Conservation (phyloP, 495 filamentous ascomycete species). For the Hyaloscypha hepaticicola region DNA sequence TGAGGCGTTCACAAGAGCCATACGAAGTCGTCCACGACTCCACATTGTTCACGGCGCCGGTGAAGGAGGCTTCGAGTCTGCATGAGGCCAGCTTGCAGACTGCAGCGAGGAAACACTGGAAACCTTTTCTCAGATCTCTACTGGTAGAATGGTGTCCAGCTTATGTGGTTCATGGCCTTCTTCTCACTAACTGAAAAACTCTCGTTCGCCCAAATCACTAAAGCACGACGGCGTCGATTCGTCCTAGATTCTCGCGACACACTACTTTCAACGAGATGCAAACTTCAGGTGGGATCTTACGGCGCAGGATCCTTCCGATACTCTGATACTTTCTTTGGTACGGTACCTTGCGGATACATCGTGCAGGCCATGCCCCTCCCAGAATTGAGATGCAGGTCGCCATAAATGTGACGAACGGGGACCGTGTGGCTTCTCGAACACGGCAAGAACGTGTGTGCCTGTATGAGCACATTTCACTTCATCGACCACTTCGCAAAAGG, state of each 20-base stretch:
- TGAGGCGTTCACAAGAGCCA: not conserved
- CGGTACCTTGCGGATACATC: not conserved
- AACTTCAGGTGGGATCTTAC: not conserved
- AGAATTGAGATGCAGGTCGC: not conserved
- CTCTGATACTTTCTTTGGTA: not conserved
- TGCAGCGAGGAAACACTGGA: not conserved
- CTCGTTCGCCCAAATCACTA: not conserved
- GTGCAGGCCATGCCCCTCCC: slow-evolving; percentile 1
- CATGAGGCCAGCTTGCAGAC: slow-evolving; percentile 15
- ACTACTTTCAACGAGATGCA: not conserved
- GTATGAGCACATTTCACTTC: not conserved
- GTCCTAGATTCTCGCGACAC: not conserved
- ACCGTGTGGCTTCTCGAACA: slow-evolving; percentile 14
- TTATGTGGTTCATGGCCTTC: not conserved
- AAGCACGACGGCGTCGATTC: not conserved
- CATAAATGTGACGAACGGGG: not conserved
- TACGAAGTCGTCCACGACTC: not conserved
- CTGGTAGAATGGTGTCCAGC: not conserved
- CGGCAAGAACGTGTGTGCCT: slow-evolving; percentile 13
- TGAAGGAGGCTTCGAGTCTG: slow-evolving; percentile 3
- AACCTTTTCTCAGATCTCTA: not conserved
- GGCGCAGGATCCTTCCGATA: not conserved
- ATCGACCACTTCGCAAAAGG: not conserved
- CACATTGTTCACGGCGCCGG: slow-evolving; percentile 4
- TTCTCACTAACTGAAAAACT: not conserved